Base-by-base conservation (phyloP, 495 filamentous ascomycete genomes). In the Zalerion maritima region DNA sequence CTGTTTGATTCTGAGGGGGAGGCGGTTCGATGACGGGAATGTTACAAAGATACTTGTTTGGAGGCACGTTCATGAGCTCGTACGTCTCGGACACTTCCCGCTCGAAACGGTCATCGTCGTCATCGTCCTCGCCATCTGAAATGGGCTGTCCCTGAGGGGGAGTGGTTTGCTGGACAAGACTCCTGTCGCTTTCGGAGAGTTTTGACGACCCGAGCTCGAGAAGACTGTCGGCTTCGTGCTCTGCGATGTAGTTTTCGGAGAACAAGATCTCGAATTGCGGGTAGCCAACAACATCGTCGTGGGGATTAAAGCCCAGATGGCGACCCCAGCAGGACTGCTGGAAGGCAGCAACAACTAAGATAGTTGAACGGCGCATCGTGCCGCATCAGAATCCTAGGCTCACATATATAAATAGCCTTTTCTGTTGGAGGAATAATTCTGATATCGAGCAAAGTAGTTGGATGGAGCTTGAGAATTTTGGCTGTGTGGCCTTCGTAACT, bases 221-320 rank as follows among this genome's bases (percentile, higher is more conserved):
- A 11, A 75, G 54, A 26, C 62, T 64, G 16, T 69, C 52, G 2
- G 82, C 85, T 21, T 84, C 73, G 16, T 53, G 40, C 34, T 86
- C 77, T 17, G 76, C 70, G 30, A 94, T 69, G 42, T 73, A 81
- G 12, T 70, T 60, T 12, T 84, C 72, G 6, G 77, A 73, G 51
- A 87, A 83, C 25, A 76, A 52, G 4, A 96, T 67, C 50, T 92
- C 78, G 45, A 78, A 96, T 78, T 94, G 36, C 8, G 3, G 89
- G 60, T 78, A 83, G 13, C 89, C 87, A 20, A 94, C 63, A 6
- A 97, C 50, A 50, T 97, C 89, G 46, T 96, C 86, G 43, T 91
- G 73, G 18, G 93, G 77, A 41, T 59, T 66, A 36, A 66, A 66
- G 22, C 55, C 43, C 5, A 48, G 57, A 31, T 63, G 58, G 12